Evolutionary conservation across 768 basidiomycete species (phyloP), one percentile per base, ranked within the genome.

Genomic region (Naganishia vishniacii): DNA sequence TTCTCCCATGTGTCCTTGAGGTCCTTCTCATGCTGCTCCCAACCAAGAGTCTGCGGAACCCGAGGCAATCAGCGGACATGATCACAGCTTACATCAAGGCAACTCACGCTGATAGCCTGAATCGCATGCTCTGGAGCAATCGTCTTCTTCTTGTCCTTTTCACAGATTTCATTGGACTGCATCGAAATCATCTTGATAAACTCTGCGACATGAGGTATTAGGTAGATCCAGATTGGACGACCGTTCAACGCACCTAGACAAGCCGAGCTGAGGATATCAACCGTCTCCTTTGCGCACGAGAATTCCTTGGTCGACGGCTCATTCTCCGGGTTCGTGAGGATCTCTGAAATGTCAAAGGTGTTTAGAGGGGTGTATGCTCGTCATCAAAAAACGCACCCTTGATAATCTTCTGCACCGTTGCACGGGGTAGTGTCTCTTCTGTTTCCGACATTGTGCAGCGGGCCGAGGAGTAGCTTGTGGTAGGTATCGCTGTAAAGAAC

Each of bases 121-220:
- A 97, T 87, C 46, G 98, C 92, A 74, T 99, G 95, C 71, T 99
- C 95, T 1, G 95, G 95, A 4, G 91, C 88, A 71, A 99, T 98
- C 0, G 95, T 99, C 81, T 99, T 99, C 81, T 95, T 97, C 26
- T 91, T 90, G 74, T 94, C 92, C 75, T 91, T 87, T 74, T 98
- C 95, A 73, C 95, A 99, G 66, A 97, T 90, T 69, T 97, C 91
- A 76, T 98, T 98, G 59, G 95, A 91, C 75, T 97, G 91, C 9
- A 92, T 91, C 18, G 95, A 94, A 75, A 99, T 88, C 78, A 98
- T 80, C 76, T 98, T 91, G 67, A 99, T 93, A 77, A 98, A 99
- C 81, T 99, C 95, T 99, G 78, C 16, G 1, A 20, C 4, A 42
- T 48, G 44, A 28, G 13, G 11, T 8, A 37, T 31, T 13, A 58